Evolutionary conservation across 2,329 filamentous ascomycete species (phyloP).

Genomic region (Cyclaneusma minus): DNA sequence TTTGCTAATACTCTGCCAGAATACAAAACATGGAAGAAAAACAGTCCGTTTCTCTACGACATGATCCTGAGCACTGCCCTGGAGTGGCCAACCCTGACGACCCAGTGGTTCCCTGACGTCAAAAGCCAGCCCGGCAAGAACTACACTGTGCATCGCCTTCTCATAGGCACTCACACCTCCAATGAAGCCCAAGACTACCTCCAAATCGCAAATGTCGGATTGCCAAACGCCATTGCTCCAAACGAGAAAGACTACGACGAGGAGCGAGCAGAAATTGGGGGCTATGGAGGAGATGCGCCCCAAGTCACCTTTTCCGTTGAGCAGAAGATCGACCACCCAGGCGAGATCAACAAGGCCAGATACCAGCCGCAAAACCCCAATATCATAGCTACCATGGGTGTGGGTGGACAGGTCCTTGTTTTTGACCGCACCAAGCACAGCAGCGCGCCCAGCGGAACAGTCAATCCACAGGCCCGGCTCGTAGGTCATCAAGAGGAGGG

Average conservation of each 20-base stretch:
- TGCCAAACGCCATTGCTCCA: slow-evolving; percentile 63
- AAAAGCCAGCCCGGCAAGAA: slow-evolving; percentile 75
- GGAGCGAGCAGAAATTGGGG: slow-evolving; percentile 81
- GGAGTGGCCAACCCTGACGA: slow-evolving; percentile 93
- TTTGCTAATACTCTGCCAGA: slow-evolving; percentile 50
- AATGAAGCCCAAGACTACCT: slow-evolving; percentile 77
- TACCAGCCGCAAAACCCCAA: slow-evolving; percentile 97
- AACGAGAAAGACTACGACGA: slow-evolving; percentile 82
- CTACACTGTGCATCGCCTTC: slow-evolving; percentile 71
- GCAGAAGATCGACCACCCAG: slow-evolving; percentile 91
- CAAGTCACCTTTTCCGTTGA: slow-evolving; percentile 80
- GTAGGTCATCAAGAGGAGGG: slow-evolving; percentile 78
- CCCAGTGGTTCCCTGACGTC: slow-evolving; percentile 95
- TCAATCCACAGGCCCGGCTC: slow-evolving; percentile 73
- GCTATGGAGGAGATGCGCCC: slow-evolving; percentile 65
- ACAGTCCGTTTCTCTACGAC: slow-evolving; percentile 94
- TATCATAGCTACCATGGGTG: slow-evolving; percentile 83
- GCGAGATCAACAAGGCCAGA: slow-evolving; percentile 95
- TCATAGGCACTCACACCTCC: slow-evolving; percentile 91
- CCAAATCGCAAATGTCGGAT: slow-evolving; percentile 85
- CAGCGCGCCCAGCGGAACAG: slow-evolving; percentile 54
- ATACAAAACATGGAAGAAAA: slow-evolving; percentile 99
- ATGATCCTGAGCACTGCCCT: slow-evolving; percentile 91
- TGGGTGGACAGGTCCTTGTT: slow-evolving; percentile 75
- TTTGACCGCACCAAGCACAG: slow-evolving; percentile 95